Evolutionary conservation across 768 basidiomycete species (phyloP), one percentile per base, ranked within the genome.

Genomic region (Amanita thiersii): DNA sequence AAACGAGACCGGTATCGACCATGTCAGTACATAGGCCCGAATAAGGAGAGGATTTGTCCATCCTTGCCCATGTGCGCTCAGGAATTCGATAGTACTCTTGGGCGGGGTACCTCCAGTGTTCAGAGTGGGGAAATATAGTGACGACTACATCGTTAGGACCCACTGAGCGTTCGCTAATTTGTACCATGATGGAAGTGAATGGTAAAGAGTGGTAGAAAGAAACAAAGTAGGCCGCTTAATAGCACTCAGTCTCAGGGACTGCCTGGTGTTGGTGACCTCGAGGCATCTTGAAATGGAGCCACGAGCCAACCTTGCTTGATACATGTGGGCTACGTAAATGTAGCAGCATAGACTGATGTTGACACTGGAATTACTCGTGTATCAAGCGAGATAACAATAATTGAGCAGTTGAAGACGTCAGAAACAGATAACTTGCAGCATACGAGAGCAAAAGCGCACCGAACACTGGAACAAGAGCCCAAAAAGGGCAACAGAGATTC

Each of bases 1-100:
- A 43, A 21, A 37, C 42, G 26, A 43, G 24, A 37, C 11, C 17
- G 9, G 33, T 12, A 20, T 43, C 42, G 4, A 14, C 42, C 34
- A 37, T 23, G 42, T 43, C 42, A 4, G 26, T 28, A 17, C 42
- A 43, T 26, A 43, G 26, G 18, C 42, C 42, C 5, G 42, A 26
- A 19, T 36, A 33, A 5, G 42, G 34, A 19, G 42, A 43, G 25
- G 18, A 21, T 19, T 30, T n/a, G 10, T 25, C 26, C 26, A 43
- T 33, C 33, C 25, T 43, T 2, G 34, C 42, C 42, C 42, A 43
- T 35, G 42, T 43, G n/a, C 42, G 42, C 35, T 43, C 42, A 21
- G 42, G 32, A 7, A 43, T 28, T 12, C 42, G 42, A 29, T 37
- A 28, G 18, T 43, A 43, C 7, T 35, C 42, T 1, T 11, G 8